phyloP scores from a whole-genome alignment of 2,329 filamentous ascomycete genomes.

The Colletotrichum nymphaeae region DNA sequence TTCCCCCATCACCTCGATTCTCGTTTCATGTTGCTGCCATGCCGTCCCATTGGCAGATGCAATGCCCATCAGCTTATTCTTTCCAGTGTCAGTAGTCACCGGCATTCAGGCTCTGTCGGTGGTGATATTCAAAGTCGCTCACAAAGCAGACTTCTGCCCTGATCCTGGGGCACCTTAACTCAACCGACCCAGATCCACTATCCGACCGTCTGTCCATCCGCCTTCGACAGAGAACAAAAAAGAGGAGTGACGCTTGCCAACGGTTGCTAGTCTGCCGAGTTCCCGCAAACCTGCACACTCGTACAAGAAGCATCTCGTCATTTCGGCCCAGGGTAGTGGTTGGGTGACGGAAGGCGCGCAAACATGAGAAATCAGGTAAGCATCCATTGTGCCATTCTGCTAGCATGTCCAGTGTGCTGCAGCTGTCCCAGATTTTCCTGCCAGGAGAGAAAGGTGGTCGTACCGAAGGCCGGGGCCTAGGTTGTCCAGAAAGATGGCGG shows the following conservation, averaged over 20 bases:
- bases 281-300: slow-evolving; percentile 7
- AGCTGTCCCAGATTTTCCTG: background rate
- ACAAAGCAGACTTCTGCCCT: slow-evolving; percentile 1
- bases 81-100: slow-evolving; percentile 1
- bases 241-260: slow-evolving; percentile 17
- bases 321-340: slow-evolving; percentile 10
- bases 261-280: background rate
- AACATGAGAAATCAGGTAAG: background rate
- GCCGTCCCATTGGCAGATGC: slow-evolving; percentile 10
- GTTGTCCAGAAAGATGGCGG: background rate
- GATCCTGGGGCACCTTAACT: background rate
- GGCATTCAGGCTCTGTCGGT: background rate
- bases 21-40: slow-evolving; percentile 20
- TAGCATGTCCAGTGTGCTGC: background rate
- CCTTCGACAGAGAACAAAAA: background rate
- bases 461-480: background rate
- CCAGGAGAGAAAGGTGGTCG: background rate
- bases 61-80: background rate
- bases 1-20: slow-evolving; percentile 15
- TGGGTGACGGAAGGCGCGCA: background rate
- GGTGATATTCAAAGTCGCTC: background rate
- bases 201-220: too few relatives aligned
- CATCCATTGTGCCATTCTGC: background rate
- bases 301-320: slow-evolving; percentile 21
- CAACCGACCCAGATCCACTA: background rate